Conservation (phyloP, 2,329 filamentous ascomycete species). For the Penicillium sp. region DNA sequence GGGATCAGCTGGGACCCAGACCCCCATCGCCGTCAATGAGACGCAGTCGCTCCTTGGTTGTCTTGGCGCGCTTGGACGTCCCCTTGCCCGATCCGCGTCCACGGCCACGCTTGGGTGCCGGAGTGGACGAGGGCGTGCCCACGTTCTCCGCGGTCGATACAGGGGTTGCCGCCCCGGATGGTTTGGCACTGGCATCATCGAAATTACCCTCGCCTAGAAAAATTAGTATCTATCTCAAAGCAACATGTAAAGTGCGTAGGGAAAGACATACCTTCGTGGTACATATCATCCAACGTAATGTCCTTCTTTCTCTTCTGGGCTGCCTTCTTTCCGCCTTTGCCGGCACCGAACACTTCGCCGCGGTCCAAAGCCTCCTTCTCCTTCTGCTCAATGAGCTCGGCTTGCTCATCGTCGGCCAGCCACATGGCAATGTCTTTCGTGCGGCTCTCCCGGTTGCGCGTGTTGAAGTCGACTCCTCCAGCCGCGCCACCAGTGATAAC, state of each 20-base stretch:
- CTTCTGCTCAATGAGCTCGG: conserved; percentile 82
- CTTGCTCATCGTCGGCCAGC: conserved; percentile 95
- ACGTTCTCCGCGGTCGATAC: conserved; percentile 46
- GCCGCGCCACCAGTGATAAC: conserved; percentile 80
- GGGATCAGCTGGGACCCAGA: too few relatives aligned
- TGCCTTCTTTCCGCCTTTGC: conserved; percentile 56
- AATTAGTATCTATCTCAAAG: too few relatives aligned
- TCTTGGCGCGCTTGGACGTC: conserved; percentile 55
- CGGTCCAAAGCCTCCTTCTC: conserved; percentile 72
- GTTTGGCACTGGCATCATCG: conserved; percentile 72
- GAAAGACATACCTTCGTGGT: conserved; percentile 99
- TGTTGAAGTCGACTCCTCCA: conserved; percentile 91
- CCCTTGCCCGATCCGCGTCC: too few relatives aligned
- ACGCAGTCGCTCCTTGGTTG: conserved; percentile 45
- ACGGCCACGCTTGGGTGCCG: too few relatives aligned
- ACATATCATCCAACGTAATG: conserved; percentile 82
- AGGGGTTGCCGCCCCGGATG: conserved; percentile 63
- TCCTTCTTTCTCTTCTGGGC: conserved; percentile 51
- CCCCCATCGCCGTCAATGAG: conserved; percentile 40
- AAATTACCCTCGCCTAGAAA: conserved; percentile 83
- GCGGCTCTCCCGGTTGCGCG: conserved; percentile 77
- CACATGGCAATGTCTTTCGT: conserved; percentile 98
- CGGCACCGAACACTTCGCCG: conserved; percentile 53
- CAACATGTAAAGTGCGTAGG: too few relatives aligned
- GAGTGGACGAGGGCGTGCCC: too few relatives aligned